Base-by-base conservation (phyloP, 176 grass and related monocot genomes). In the Hyparrhenia diplandra region DNA sequence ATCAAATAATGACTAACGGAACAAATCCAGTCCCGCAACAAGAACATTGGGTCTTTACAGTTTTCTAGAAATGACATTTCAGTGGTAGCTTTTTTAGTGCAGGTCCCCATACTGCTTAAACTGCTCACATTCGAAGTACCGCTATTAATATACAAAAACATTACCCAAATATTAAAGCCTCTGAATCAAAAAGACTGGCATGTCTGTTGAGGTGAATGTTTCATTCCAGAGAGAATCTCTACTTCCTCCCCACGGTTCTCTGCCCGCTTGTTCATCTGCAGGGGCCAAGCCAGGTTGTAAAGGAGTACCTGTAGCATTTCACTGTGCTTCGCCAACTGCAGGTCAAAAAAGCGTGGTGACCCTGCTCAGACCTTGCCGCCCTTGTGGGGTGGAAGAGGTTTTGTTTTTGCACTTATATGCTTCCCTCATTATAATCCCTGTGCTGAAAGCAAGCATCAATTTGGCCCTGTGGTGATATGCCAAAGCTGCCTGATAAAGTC, bases 381-480 rank as follows among this genome's bases (percentile, higher is more conserved):
- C 66, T 72, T 74, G n/a, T n/a, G n/a, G n/a, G n/a, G 17, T 37
- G 67, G 64, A 85, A 78, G 73, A 78, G 14, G 52, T 24, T 24
- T 71, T 43, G 55, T 77, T 74, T 25, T 71, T 30, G 3, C 8
- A 65, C 71, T 87, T 92, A 69, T 68, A 80, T 89, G 52, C 63
- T 75, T 69, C 34, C 41, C 40, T 79, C 74, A 88, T 88, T 82
- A 93, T 93, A 82, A 85, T 86, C 72, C 61, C 83, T 93, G 93
- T 87, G 88, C 79, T 68, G 89, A 97, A 93, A 93, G 88, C 83
- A 93, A 89, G 83, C 74, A 76, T 87, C 88, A 92, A 80, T 29
- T 46, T 65, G 87, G 70, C 57, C 82, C 71, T n/a, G n/a, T 69
- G 78, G 81, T 78, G 67, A 79, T 79, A 88, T 76, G 71, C 63